Conservation (phyloP, 2,329 filamentous ascomycete species). For the Beauveria sp. region DNA sequence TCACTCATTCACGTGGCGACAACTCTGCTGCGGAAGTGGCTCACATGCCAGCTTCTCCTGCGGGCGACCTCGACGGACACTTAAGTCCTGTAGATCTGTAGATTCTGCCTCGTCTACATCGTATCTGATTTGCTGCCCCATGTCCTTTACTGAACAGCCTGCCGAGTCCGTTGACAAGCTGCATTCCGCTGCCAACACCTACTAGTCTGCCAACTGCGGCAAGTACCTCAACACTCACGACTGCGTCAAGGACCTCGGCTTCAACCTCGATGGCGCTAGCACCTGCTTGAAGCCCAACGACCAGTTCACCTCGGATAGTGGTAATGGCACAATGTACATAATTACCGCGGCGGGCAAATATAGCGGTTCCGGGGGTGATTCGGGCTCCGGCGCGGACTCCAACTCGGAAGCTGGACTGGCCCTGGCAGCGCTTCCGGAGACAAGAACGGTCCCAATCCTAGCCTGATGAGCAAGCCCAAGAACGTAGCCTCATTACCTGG, state of each 20-base stretch:
- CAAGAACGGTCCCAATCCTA: too few species aligned
- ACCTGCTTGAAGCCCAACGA: constrained; percentile 17
- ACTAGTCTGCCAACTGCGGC: constrained; percentile 12
- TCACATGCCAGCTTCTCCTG: not conserved
- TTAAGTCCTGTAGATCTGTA: constrained; percentile 7
- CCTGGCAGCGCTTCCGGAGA: too few species aligned
- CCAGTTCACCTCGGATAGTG: constrained; percentile 22
- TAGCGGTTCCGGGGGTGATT: not conserved
- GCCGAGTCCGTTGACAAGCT: constrained; percentile 7
- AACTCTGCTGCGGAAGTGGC: not conserved
- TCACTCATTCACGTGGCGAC: not conserved
- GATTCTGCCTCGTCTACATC: not conserved
- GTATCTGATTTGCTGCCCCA: not conserved
- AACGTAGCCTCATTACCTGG: not conserved
- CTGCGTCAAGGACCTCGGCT: constrained; percentile 18
- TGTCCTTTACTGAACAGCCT: too few species aligned
- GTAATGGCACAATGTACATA: constrained; percentile 22
- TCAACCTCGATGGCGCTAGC: constrained; percentile 17
- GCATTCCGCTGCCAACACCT: constrained; percentile 13
- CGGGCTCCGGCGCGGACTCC: too few species aligned
- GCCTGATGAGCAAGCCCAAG: too few species aligned
- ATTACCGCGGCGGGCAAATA: constrained; percentile 23
- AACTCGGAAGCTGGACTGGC: too few species aligned
- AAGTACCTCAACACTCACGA: constrained; percentile 17
- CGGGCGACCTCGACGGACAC: constrained; percentile 5